A percentile compares a stretch with the other conserved stretches of the same genome.
phyloP scores from a whole-genome alignment of 441 rosid species.

The Jatropha podagrica region DNA sequence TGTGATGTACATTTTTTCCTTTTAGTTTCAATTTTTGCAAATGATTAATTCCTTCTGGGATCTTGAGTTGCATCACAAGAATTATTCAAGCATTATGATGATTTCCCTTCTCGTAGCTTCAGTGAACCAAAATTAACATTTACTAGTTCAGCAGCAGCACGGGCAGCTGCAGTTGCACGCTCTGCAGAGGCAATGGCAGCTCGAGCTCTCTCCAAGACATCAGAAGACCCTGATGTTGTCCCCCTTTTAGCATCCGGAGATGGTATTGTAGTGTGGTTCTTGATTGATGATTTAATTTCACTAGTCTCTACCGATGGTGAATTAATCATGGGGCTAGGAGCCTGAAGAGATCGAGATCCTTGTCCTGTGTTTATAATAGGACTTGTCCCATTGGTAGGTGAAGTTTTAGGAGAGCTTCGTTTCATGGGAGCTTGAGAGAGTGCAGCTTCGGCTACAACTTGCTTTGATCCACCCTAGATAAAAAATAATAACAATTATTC shows the following conservation, averaged over 20 bases:
- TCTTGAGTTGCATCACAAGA: not conserved
- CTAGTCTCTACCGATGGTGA: constrained; percentile 18
- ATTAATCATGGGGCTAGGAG: constrained; percentile 25
- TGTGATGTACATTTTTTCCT: not conserved
- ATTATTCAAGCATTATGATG: constrained; percentile 23
- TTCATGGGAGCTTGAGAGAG: constrained; percentile 39
- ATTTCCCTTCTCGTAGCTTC: constrained; percentile 36
- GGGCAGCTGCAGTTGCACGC: constrained; percentile 81
- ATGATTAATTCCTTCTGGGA: not conserved
- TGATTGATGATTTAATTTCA: constrained; percentile 38
- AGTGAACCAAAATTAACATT: constrained; percentile 47
- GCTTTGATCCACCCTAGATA: constrained; percentile 70
- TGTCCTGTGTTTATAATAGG: constrained; percentile 28
- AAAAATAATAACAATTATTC: constrained; percentile 3
- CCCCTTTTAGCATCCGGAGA: constrained; percentile 33
- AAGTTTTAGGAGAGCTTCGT: constrained; percentile 35
- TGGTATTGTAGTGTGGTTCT: constrained; percentile 23
- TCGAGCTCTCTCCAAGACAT: constrained; percentile 76
- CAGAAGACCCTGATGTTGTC: constrained; percentile 38
- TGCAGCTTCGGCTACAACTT: constrained; percentile 39
- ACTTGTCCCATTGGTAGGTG: constrained; percentile 44
- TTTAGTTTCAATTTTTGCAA: not conserved
- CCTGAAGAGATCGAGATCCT: constrained; percentile 37
- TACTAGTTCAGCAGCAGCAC: constrained; percentile 76
- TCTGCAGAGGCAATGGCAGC: constrained; percentile 85